Evolutionary conservation across 1,139 yeast genomes (phyloP), one percentile per base, ranked within the genome.

Genomic region (Kodamaea arcana): DNA sequence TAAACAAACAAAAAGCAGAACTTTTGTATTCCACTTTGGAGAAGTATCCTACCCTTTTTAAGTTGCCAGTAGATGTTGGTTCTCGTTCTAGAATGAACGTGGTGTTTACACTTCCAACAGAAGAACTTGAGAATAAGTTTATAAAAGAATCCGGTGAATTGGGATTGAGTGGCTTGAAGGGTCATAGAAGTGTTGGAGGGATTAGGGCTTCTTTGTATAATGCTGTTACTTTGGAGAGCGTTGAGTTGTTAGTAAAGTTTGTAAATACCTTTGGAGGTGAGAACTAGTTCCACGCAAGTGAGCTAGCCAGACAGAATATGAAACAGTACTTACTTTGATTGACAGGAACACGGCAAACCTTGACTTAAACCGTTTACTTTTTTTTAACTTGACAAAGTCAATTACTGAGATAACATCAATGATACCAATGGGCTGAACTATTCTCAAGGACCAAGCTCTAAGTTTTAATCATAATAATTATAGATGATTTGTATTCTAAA

Each of bases 141-240:
- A 54, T 90, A 42, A 65, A 75, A 42, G 78, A 71, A 34, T 84
- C 87, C 3, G 74, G 63, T 29, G 68, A 56, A 27, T 68, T 65
- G 15, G 54, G 60, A 1, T 68, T 90, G 44, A 65, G 78, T 11
- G 97, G 97, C 3, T 71, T 92, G 51, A 87, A 90, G 64, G 98
- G 98, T 18, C 97, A 92, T 58, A 78, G 98, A 58, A 85, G 96
- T 8, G 97, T 92, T 31, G 97, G 97, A 31, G 98, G 98, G 26
- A 83, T 90, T 65, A 82, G 98, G 61, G 92, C 95, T 15, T 88
- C 97, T 11, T 69, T 88, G 38, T 86, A 92, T 60, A 92, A 92
- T 54, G 97, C 97, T 11, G 85, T 92, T 30, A 58, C 80, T 8
- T 65, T 78, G 34, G 69, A 72, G 31, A 79, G 92, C 47, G 83